Conservation (phyloP, 106 monocot species). For the Posidonia australis region DNA sequence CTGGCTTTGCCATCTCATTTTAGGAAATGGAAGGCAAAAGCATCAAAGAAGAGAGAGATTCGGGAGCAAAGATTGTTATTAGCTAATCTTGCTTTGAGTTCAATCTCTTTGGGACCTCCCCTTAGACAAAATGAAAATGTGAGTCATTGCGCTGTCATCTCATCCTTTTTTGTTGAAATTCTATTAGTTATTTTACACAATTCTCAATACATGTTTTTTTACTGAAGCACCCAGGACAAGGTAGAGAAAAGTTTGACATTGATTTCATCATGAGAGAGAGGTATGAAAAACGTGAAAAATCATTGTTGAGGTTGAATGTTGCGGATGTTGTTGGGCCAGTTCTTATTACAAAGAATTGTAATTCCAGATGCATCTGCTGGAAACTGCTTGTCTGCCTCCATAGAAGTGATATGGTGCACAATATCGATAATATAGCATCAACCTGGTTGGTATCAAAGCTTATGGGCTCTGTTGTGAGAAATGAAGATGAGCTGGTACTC, state of each 20-base stretch:
- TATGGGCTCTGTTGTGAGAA: constrained; percentile 23
- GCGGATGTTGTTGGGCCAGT: constrained; percentile 51
- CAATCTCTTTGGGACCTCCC: constrained; percentile 63
- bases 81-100: constrained; percentile 51
- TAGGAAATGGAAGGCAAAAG: constrained; percentile 72
- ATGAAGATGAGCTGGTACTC: constrained; percentile 31
- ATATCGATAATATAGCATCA: constrained; percentile 25
- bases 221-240: neutral
- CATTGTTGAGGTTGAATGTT: constrained; percentile 53
- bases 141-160: constrained; percentile 15
- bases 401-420: constrained; percentile 7
- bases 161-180: neutral
- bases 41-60: constrained; percentile 32
- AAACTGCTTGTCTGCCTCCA: constrained; percentile 51
- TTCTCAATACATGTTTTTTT: neutral
- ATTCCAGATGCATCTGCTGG: constrained; percentile 56
- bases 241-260: constrained; percentile 33
- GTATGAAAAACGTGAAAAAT: constrained; percentile 28
- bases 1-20: neutral
- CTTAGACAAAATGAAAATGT: constrained; percentile 30
- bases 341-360: constrained; percentile 46
- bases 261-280: constrained; percentile 40
- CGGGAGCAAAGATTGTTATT: constrained; percentile 42
- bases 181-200: neutral
- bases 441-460: constrained; percentile 75